A percentile compares a stretch with the other conserved stretches of the same genome.
Conservation (phyloP, 2,329 filamentous ascomycete genomes). For the Camptophora hylomeconis region DNA sequence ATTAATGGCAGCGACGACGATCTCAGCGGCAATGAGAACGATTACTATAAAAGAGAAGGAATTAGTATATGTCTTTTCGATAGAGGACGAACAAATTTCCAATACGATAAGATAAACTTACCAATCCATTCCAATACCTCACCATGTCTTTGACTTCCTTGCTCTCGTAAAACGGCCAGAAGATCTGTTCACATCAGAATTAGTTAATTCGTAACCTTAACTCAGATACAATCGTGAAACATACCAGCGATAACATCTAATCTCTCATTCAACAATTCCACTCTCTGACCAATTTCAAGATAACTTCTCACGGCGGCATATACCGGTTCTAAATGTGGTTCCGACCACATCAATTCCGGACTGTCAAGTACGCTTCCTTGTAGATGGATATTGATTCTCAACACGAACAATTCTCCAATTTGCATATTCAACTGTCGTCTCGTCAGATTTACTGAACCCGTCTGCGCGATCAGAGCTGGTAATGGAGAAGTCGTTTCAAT, state of each 20-base stretch:
- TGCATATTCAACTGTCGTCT: constrained; percentile 97
- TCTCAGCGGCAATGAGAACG: constrained; percentile 87
- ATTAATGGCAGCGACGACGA: constrained; percentile 82
- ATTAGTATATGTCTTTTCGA: not conserved
- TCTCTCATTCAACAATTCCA: constrained; percentile 75
- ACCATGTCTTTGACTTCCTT: constrained; percentile 83
- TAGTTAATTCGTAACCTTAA: too few species aligned
- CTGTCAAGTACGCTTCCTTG: constrained; percentile 95
- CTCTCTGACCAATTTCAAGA: constrained; percentile 94
- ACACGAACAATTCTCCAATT: constrained; percentile 94
- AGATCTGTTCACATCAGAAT: constrained; percentile 45
- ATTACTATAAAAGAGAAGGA: constrained; percentile 50
- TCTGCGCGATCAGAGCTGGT: constrained; percentile 80
- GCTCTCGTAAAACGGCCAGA: constrained; percentile 85
- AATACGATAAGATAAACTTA: constrained; percentile 31
- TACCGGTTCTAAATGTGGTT: constrained; percentile 89
- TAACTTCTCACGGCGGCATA: constrained; percentile 94
- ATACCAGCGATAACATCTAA: constrained; percentile 60
- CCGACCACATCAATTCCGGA: constrained; percentile 95
- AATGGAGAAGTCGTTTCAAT: constrained; percentile 90
- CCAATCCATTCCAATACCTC: constrained; percentile 85
- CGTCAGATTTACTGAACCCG: constrained; percentile 80
- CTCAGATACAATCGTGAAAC: not conserved
- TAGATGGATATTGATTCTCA: constrained; percentile 94
- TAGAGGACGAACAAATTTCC: not conserved